A percentile compares a stretch with the other conserved stretches of the same genome.
These are phyloP conservation scores for Gracilariopsis chorda DNA, from an alignment of 23 red algal species.

Conservation along the genomic window DNA sequence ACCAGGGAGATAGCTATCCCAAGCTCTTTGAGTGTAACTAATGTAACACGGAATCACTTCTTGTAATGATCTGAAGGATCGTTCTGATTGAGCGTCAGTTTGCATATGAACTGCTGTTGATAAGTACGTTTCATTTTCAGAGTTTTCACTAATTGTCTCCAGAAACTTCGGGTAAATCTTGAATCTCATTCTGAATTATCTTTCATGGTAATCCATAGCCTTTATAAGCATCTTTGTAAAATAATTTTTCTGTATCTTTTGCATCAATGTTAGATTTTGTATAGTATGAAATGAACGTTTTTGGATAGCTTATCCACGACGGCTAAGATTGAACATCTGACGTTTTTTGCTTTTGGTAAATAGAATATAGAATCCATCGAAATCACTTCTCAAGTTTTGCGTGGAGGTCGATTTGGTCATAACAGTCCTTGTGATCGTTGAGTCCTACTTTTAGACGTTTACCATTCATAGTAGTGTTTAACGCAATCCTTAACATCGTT, in stretches of 20 bases:
- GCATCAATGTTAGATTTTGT: neutral
- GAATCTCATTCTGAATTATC: slow-evolving; percentile 18
- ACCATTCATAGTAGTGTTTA: neutral
- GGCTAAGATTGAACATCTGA: neutral
- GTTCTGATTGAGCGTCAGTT: slow-evolving; percentile 31
- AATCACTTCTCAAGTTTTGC: slow-evolving; percentile 27
- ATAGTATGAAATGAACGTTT: neutral
- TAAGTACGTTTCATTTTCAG: neutral
- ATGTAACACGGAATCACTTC: slow-evolving; percentile 19
- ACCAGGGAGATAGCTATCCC: slow-evolving; percentile 6
- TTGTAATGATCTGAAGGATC: slow-evolving; percentile 5
- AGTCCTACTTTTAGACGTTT: slow-evolving; percentile 4
- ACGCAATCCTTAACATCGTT: neutral
- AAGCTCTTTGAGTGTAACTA: slow-evolving; percentile 7
- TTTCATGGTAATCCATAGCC: neutral
- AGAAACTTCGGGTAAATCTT: neutral
- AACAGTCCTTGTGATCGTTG: neutral
- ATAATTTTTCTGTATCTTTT: neutral
- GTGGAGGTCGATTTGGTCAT: neutral
- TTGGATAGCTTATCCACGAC: slow-evolving; percentile 24
- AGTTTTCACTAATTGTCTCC: neutral
- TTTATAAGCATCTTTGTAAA: slow-evolving; percentile 13
- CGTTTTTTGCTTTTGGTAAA: slow-evolving; percentile 4
- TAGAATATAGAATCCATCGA: slow-evolving; percentile 26
- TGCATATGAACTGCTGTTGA: slow-evolving; percentile 15